These are phyloP conservation scores for Sporisorium sorghi DNA, from an alignment of 1,284 basidiomycete genomes.

Conservation along the genomic window DNA sequence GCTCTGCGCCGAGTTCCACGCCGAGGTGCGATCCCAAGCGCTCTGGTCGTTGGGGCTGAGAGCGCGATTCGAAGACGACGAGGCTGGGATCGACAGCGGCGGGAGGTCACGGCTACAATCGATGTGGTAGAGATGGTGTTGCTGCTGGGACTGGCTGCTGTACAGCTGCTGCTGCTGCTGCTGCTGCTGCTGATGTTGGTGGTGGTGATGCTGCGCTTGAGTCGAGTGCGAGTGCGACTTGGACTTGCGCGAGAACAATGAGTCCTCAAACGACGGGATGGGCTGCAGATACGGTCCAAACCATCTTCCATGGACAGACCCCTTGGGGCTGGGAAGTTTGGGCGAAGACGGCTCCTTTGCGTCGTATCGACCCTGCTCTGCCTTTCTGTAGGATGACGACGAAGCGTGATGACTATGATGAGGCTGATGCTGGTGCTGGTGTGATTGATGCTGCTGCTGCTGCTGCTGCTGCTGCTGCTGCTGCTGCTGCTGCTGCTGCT, in stretches of 20 bases:
- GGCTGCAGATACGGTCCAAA: conserved; percentile 48
- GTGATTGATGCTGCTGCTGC: too few species aligned
- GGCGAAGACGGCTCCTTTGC: conserved; percentile 24
- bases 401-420: conserved; percentile 1
- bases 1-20: conserved; percentile 28
- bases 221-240: conserved; percentile 15
- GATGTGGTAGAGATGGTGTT: conserved; percentile 18
- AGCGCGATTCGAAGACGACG: conserved; percentile 18
- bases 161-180: conserved; percentile 1
- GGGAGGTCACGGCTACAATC: conserved; percentile 38
- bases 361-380: conserved; percentile 19
- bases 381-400: conserved; percentile 12
- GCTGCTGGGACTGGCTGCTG: conserved; percentile 10
- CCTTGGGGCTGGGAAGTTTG: conserved; percentile 42
- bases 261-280: conserved; percentile 34
- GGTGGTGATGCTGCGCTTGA: conserved; percentile 2
- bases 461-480: too few species aligned
- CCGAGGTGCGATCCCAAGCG: conserved; percentile 24
- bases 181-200: conserved; percentile 11
- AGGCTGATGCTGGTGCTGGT: too few species aligned
- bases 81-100: conserved; percentile 21
- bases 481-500: too few species aligned
- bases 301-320: conserved; percentile 42
- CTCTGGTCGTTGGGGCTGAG: conserved; percentile 20
- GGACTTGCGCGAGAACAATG: conserved; percentile 28